phyloP scores from a whole-genome alignment of 441 rosid species.

The Pelargonium cotyledonis region DNA sequence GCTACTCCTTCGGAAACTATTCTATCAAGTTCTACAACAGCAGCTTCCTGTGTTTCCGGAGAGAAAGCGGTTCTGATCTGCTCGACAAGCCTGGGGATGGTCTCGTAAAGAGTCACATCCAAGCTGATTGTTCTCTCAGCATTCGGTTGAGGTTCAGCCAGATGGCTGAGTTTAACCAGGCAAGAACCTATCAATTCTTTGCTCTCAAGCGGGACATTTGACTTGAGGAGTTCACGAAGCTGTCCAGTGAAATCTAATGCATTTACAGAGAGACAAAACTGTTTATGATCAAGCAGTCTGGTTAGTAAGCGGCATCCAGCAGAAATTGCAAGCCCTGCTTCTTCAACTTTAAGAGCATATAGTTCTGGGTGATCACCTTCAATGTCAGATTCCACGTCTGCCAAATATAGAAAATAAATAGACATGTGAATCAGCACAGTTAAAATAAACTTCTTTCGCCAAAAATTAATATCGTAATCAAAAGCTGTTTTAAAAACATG shows the following conservation, averaged over 20 bases:
- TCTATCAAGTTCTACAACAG: slow-evolving; percentile 66
- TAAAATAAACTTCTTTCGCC: no score
- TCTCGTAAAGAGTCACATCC: slow-evolving; percentile 68
- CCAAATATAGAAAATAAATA: slow-evolving; percentile 5
- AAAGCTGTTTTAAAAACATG: no score
- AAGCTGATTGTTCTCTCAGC: slow-evolving; percentile 44
- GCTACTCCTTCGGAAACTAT: slow-evolving; percentile 58
- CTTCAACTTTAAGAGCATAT: slow-evolving; percentile 58
- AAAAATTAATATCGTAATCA: no score
- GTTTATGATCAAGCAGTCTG: slow-evolving; percentile 57
- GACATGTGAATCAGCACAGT: slow-evolving; percentile 2
- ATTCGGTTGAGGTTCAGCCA: slow-evolving; percentile 27
- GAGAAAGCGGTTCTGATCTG: slow-evolving; percentile 44
- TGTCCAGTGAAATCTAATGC: slow-evolving; percentile 29
- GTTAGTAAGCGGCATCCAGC: slow-evolving; percentile 64
- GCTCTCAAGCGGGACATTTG: slow-evolving; percentile 55
- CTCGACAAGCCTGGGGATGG: slow-evolving; percentile 67
- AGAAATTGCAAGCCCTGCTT: slow-evolving; percentile 57
- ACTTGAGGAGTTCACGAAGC: slow-evolving; percentile 56
- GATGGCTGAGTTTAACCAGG: slow-evolving; percentile 54
- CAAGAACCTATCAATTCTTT: slow-evolving; percentile 80
- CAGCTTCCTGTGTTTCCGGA: slow-evolving; percentile 57
- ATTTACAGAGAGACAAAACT: slow-evolving; percentile 38
- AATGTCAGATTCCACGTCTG: slow-evolving; percentile 42
- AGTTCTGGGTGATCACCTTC: slow-evolving; percentile 50